phyloP scores from a whole-genome alignment of 306 rosid species.

The Phaseolus lunatus region DNA sequence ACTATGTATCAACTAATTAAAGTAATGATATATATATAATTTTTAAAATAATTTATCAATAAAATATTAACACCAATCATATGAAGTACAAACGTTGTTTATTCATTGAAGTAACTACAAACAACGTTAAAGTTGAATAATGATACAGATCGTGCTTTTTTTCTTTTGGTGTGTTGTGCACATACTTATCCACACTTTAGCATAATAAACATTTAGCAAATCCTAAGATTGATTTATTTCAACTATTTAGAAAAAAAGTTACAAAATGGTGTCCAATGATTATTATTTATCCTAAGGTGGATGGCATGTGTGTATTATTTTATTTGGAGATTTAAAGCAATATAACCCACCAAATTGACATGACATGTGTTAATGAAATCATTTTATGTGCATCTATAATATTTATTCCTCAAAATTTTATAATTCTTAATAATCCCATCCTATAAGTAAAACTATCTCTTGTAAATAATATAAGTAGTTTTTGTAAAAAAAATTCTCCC shows the following conservation, averaged over 20 bases:
- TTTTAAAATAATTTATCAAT: background rate
- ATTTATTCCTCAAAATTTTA: background rate
- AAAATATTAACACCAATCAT: background rate
- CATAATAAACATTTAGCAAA: background rate
- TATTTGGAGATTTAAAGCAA: slow-evolving; percentile 19
- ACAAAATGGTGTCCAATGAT: background rate
- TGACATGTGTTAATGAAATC: background rate
- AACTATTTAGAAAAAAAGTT: background rate
- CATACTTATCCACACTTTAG: background rate
- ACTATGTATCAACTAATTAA: too few relatives aligned
- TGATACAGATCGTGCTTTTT: slow-evolving; percentile 4
- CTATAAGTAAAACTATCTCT: background rate
- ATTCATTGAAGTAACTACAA: background rate
- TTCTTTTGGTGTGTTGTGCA: background rate
- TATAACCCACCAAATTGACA: background rate
- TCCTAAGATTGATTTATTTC: background rate
- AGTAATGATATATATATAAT: too few relatives aligned
- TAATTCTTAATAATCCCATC: background rate
- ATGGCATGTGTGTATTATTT: background rate
- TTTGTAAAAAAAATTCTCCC: background rate
- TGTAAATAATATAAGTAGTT: too few relatives aligned
- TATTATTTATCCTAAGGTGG: background rate
- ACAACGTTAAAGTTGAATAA: background rate
- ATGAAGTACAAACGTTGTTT: background rate
- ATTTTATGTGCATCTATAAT: background rate